phyloP scores from a whole-genome alignment of 2,329 filamentous ascomycete genomes.

The Rhynchosporium graminicola region DNA sequence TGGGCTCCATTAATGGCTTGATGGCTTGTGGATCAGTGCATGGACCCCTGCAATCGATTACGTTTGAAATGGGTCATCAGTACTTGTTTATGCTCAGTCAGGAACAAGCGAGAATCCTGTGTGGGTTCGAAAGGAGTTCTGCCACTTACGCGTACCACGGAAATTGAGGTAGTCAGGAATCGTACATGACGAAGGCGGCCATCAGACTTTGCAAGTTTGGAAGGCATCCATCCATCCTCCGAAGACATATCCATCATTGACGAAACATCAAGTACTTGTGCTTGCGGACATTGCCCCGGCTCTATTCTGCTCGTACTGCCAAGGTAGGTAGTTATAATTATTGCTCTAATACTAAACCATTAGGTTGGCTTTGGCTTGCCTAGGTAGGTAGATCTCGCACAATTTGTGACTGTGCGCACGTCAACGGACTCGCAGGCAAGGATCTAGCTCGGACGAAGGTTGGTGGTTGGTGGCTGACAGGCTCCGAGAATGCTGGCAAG shows the following conservation, averaged over 20 bases:
- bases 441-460: not conserved
- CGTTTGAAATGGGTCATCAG: conserved; percentile 16
- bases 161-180: no score
- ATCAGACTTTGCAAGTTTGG: no score
- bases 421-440: conserved; percentile 10
- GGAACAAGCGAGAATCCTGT: conserved; percentile 5
- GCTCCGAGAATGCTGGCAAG: not conserved
- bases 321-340: no score
- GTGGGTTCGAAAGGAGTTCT: not conserved
- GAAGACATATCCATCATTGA: no score
- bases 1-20: not conserved
- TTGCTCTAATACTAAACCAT: not conserved
- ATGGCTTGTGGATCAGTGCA: not conserved
- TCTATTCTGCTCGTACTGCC: no score
- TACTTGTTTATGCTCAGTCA: conserved; percentile 3
- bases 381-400: not conserved
- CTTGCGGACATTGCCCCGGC: no score
- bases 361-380: not conserved
- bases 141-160: no score
- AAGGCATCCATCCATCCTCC: no score
- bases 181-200: not conserved
- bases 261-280: no score
- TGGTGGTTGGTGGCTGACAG: not conserved
- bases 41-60: conserved; percentile 10
- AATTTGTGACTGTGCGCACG: conserved; percentile 10